These are phyloP conservation scores for Pythium insidiosum DNA, from an alignment of 352 stramenopile genomes.

Conservation along the genomic window DNA sequence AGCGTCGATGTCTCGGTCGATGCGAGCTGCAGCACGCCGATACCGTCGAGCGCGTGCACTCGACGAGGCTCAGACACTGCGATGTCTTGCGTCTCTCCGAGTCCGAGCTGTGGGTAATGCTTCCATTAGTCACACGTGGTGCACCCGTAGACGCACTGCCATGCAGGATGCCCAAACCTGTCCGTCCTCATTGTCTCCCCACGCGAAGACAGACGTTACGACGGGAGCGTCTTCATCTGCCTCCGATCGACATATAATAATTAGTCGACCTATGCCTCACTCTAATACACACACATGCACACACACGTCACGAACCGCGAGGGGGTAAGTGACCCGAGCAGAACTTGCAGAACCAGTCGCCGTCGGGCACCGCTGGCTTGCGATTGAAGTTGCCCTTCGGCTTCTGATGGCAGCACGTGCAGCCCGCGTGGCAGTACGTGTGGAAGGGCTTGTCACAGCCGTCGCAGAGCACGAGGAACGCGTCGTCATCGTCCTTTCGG, in stretches of 20 bases:
- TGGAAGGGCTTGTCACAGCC: constrained; percentile 73
- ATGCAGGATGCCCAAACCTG: constrained; percentile 24
- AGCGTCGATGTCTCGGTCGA: constrained; percentile 55
- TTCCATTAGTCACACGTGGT: background rate
- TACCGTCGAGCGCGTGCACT: constrained; percentile 47
- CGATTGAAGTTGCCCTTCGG: constrained; percentile 72
- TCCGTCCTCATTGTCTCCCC: constrained; percentile 75
- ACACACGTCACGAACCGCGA: constrained; percentile 39
- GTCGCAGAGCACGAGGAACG: constrained; percentile 75
- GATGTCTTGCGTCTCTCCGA: constrained; percentile 37
- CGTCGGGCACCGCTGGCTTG: constrained; percentile 65
- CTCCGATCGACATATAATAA: constrained; percentile 20
- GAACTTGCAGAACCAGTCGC: constrained; percentile 86
- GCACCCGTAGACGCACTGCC: background rate
- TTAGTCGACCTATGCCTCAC: too few relatives aligned
- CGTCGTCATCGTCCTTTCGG: constrained; percentile 62
- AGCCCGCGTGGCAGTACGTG: constrained; percentile 62
- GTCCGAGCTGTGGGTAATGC: too few relatives aligned
- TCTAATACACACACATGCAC: too few relatives aligned
- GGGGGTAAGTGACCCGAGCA: constrained; percentile 49
- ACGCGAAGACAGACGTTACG: constrained; percentile 64
- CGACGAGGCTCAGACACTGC: constrained; percentile 49
- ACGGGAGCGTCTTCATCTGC: constrained; percentile 34
- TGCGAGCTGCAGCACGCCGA: constrained; percentile 58
- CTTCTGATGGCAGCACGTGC: constrained; percentile 70